Percentiles rank a stretch among this genome's conserved stretches.
These are phyloP conservation scores for Lipomyces sp. DNA, from an alignment of 805 yeast species.

Conservation along the genomic window DNA sequence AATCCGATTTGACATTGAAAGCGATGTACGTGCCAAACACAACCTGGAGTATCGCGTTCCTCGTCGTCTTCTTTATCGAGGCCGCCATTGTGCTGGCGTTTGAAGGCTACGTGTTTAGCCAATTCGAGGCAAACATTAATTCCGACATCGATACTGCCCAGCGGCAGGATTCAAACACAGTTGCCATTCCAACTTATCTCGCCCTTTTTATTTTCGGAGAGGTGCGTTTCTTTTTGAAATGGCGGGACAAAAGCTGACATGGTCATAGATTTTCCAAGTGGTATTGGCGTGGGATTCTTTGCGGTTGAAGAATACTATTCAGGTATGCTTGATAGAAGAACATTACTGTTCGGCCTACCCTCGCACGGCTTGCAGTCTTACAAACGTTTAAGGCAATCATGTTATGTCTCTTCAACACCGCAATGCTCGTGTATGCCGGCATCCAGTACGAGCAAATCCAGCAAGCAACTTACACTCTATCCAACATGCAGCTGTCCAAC, in stretches of 20 bases:
- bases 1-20: neutral
- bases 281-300: constrained; percentile 50
- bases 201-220: constrained; percentile 56
- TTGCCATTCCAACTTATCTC: constrained; percentile 49
- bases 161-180: constrained; percentile 37
- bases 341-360: no score
- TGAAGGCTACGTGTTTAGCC: constrained; percentile 44
- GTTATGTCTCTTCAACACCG: constrained; percentile 50
- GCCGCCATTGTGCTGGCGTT: constrained; percentile 41
- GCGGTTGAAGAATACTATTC: constrained; percentile 48
- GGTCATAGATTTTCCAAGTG: constrained; percentile 49
- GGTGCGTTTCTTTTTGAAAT: constrained; percentile 19
- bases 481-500: constrained; percentile 25
- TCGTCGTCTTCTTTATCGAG: constrained; percentile 27
- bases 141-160: constrained; percentile 17
- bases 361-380: no score
- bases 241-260: neutral
- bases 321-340: constrained; percentile 32
- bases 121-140: constrained; percentile 40
- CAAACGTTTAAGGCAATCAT: constrained; percentile 40
- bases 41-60: constrained; percentile 23
- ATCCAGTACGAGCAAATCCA: constrained; percentile 53
- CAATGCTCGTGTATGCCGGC: constrained; percentile 54
- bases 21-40: constrained; percentile 16
- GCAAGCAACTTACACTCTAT: constrained; percentile 39